Percentiles rank a stretch among this genome's conserved stretches.
Evolutionary conservation across 2,329 filamentous ascomycete genomes (phyloP).

Genomic region (Clonostachys byssicola): DNA sequence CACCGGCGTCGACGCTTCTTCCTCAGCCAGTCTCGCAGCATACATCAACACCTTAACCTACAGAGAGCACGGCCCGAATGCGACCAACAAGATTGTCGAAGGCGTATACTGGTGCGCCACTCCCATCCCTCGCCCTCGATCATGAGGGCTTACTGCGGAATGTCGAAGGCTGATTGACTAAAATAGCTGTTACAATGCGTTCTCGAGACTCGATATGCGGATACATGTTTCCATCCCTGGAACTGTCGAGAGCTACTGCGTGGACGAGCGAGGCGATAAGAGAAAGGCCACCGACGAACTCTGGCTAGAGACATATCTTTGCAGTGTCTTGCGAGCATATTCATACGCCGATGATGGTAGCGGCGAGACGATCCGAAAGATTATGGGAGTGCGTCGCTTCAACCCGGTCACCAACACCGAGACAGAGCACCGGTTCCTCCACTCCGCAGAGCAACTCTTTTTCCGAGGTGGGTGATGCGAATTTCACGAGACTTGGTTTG

Average conservation of each 20-base stretch:
- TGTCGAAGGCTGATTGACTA: neutral
- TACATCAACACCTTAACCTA: conserved; percentile 98
- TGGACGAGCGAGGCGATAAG: conserved; percentile 95
- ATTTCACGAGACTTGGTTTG: conserved; percentile 1
- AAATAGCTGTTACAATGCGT: conserved; percentile 92
- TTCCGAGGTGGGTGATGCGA: conserved; percentile 64
- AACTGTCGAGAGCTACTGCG: conserved; percentile 93
- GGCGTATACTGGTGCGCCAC: conserved; percentile 81
- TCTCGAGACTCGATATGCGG: conserved; percentile 96
- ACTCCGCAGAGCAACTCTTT: conserved; percentile 91
- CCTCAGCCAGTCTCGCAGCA: conserved; percentile 91
- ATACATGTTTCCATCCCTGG: conserved; percentile 97
- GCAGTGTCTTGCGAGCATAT: conserved; percentile 89
- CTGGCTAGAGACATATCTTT: conserved; percentile 97
- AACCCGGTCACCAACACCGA: conserved; percentile 99
- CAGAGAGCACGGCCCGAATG: conserved; percentile 71
- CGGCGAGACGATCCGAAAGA: conserved; percentile 91
- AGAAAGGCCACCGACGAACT: conserved; percentile 87
- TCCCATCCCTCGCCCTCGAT: conserved; percentile 12
- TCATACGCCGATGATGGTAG: conserved; percentile 95
- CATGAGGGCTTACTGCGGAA: conserved; percentile 9
- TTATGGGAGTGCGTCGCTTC: conserved; percentile 94
- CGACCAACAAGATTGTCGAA: conserved; percentile 79
- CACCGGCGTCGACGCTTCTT: conserved; percentile 93
- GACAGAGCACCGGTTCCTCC: conserved; percentile 91